Base-by-base conservation (phyloP, 1,284 basidiomycete genomes). In the Schizophyllum amplum region DNA sequence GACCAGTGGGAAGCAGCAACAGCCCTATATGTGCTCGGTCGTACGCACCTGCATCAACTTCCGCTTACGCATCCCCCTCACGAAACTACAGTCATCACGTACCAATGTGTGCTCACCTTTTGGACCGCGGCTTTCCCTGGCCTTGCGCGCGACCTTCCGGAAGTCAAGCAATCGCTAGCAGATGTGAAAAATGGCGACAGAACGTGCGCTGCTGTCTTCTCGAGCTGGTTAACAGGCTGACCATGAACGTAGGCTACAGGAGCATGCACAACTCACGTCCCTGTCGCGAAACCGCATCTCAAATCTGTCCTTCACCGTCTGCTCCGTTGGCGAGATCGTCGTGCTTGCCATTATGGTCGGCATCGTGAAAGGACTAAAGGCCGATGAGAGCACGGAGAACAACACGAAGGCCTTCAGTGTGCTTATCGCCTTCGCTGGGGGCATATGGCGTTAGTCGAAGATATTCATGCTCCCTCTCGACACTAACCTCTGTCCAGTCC, bases 101-200 rank as follows among this genome's bases (percentile, higher is more conserved):
- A 92, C 66, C 90, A 92, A 81, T 82, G 86, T 57, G 77, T 85
- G 24, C 69, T 92, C 51, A 90, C 87, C 0, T 90, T 90, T 69
- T 92, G 88, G 88, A 90, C 88, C 0, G 89, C 90, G 5, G 90
- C 90, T 3, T 92, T 93, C 67, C 89, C 90, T 0, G 86, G 86
- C 13, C 75, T 92, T 7, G 85, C 86, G 21, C 76, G 84, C 17
- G 81, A 90, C 64, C 76, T 91, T 33, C 84, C 86, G 0, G 83
- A 90, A 64, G 82, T 92, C 50, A 76, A 76, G 65, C 66, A 71
- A 54, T 86, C 83, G 1, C 68, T 74, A 2, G 59, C 59, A 2
- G 69, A 77, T 53, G 75, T 71, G 2, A 68, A 70, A 51, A 59
- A 65, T 6, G 77, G 75, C 17, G 65, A 64, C 2, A 84, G 83